Base-by-base conservation (phyloP, 495 filamentous ascomycete species). In the Daldinia loculata region DNA sequence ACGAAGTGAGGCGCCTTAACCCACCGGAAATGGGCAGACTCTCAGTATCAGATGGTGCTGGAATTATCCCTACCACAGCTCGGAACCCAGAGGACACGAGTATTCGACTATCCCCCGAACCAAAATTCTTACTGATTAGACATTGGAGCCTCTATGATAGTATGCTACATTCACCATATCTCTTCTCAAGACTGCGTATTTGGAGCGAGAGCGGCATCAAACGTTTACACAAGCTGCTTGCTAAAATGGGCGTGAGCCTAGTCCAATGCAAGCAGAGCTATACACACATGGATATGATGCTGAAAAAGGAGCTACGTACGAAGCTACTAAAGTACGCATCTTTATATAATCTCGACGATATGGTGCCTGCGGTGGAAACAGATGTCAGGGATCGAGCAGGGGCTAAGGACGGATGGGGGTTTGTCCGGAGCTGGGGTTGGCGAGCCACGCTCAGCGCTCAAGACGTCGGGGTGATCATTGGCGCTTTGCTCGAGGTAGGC, bases 101-200 rank as follows among this genome's bases (percentile, higher is more conserved):
- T 51, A 99, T 99, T 71, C 91, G 94, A 17, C 79, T 99, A 30
- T 97, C 94, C 0, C 95, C 96, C 0, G 95, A 99, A 78, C 97
- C 95, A 36, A 92, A 91, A 59, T 98, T 99, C 71, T 87, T 98
- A 27, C 87, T 99, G 1, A 92, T 99, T 59, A 85, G 95, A 26
- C 95, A 99, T 75, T 99, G 95, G 95, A 95, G 93, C 56, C 84
- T 99, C 4, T 98, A 98, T 78, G 95, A 99, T 70, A 97, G 93
- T 78, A 99, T 99, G 95, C 85, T 98, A 26, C 95, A 99, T 76
- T 97, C 94, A 2, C 93, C 95, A 0, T 98, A 97, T 75, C 87
- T 99, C n/a, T 93, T 94, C 26, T 92, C 94, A 1, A 85, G 92
- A 34, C 86, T 99, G 59, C 94, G 95, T 77, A 93, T 97, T 24